These are phyloP conservation scores for Solanum tarapatanum DNA, from an alignment of 257 asterid genomes.

Conservation along the genomic window DNA sequence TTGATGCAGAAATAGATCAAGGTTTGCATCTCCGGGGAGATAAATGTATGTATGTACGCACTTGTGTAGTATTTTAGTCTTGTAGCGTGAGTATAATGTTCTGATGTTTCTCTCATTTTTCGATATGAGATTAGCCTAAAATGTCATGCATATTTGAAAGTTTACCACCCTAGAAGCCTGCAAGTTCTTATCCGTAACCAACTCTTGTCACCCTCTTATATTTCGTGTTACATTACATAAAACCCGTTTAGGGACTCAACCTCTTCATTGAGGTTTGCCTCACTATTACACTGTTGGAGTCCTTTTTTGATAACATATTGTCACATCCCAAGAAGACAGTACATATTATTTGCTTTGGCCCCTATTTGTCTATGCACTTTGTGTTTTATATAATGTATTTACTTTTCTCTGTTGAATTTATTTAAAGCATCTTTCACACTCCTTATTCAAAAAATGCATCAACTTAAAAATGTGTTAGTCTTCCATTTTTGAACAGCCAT, in stretches of 20 bases:
- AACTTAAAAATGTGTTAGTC: too few relatives aligned
- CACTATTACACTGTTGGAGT: not conserved
- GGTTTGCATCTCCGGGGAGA: too few relatives aligned
- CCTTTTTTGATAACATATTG: not conserved
- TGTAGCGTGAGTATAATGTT: too few relatives aligned
- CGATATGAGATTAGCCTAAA: too few relatives aligned
- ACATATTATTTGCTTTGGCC: not conserved
- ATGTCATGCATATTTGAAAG: not conserved
- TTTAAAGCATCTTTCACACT: not conserved
- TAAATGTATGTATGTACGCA: too few relatives aligned
- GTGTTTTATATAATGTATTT: not conserved
- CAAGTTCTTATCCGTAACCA: not conserved
- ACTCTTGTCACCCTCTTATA: not conserved
- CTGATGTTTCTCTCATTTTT: too few relatives aligned
- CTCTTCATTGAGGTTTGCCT: not conserved
- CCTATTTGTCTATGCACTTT: not conserved
- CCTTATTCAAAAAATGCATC: too few relatives aligned
- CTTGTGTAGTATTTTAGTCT: too few relatives aligned
- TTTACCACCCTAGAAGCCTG: not conserved
- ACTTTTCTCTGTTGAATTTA: not conserved
- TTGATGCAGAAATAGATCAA: too few relatives aligned
- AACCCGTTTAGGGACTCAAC: not conserved
- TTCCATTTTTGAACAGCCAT: too few relatives aligned
- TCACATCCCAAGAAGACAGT: not conserved
- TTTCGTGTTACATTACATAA: not conserved